These are phyloP conservation scores for Talaromyces trachyspermus DNA, from an alignment of 495 filamentous ascomycete species.

Conservation along the genomic window DNA sequence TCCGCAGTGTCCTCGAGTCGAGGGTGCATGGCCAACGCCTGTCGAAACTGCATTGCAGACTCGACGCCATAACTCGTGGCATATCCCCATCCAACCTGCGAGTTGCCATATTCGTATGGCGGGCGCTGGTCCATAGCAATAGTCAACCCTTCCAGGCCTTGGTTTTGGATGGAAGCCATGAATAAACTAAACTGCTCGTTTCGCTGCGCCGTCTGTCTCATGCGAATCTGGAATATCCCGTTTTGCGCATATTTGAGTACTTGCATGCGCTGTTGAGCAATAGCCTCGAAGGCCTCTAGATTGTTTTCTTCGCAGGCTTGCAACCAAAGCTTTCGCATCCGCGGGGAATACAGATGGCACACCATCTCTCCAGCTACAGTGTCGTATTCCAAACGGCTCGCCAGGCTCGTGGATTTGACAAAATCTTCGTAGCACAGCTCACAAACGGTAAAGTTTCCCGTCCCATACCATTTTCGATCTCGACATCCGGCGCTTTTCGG, in stretches of 20 bases:
- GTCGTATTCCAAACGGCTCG: neutral
- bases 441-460: neutral
- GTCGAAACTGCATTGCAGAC: neutral
- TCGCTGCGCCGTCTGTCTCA: neutral
- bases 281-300: neutral
- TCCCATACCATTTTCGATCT: neutral
- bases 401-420: neutral
- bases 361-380: neutral
- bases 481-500: neutral
- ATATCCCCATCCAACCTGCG: conserved; percentile 1
- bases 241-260: neutral
- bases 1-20: neutral
- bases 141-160: neutral
- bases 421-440: neutral
- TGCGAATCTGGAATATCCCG: neutral
- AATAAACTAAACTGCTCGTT: neutral
- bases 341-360: neutral
- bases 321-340: neutral
- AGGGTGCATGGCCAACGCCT: conserved; percentile 1
- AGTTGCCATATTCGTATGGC: neutral
- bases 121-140: neutral
- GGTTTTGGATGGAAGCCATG: neutral
- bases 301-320: conserved; percentile 1
- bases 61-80: neutral
- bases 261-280: neutral